Evolutionary conservation across 331 rosid genomes (phyloP), one percentile per base, ranked within the genome.

Genomic region (Rosa hybrid): DNA sequence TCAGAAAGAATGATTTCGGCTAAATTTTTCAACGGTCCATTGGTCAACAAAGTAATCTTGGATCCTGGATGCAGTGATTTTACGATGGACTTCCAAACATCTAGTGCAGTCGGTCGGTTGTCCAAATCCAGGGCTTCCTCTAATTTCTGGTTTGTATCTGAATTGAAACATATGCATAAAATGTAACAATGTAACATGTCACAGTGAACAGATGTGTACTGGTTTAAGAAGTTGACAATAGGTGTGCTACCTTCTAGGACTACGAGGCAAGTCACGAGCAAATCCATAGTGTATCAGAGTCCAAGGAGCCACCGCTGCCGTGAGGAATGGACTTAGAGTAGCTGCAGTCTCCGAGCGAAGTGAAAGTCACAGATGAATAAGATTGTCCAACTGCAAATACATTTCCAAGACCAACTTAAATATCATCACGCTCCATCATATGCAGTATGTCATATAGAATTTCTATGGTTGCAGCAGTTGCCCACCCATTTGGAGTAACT

Each of bases 361-460:
- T 0, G 76, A 67, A 81, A 27, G 30, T 53, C 34, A 30, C 34
- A 17, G 59, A 25, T 25, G 76, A 5, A 59, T 53, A 3, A 21
- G 76, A 12, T 44, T 75, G 76, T 39, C 51, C 76, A 8, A 68
- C 65, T 44, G 76, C 71, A 56, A 67, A 81, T 14, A 56, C 80
- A 39, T 75, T 51, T 67, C 76, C 84, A 13, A 81, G 80, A 57
- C 84, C 84, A 56, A 81, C 76, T 8, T 60, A 76, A 12, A 81
- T 81, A 57, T 81, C 84, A 42, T 75, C 77, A 7, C 80, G 76
- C 41, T 76, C 77, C 84, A 75, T 45, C 84, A 75, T 81, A 18
- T 76, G 84, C 13, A 81, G 67, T 0, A 81, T 3, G 71, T 76
- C 84, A 77, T 76, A 57, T 2, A 68, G 57, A 16, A 57, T 59